phyloP scores from a whole-genome alignment of 2,329 filamentous ascomycete species.

The Claviceps monticola region DNA sequence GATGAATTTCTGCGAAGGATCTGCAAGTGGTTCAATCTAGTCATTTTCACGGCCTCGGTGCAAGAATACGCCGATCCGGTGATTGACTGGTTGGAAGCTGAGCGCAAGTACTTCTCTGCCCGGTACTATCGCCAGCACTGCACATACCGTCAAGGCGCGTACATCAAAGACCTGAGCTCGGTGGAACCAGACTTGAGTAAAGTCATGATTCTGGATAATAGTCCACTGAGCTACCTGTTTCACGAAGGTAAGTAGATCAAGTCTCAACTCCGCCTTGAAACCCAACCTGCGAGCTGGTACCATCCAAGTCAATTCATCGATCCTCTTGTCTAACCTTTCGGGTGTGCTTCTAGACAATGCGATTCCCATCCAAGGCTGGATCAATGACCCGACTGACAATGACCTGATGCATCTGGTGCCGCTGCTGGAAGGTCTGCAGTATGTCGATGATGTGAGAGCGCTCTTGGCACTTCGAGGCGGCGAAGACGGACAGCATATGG shows the following conservation, averaged over 20 bases:
- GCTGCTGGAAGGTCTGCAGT: constrained; percentile 84
- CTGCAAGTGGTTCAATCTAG: constrained; percentile 95
- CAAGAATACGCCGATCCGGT: constrained; percentile 98
- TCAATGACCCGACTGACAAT: constrained; percentile 94
- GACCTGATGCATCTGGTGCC: constrained; percentile 88
- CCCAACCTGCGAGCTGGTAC: no score
- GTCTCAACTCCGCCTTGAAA: no score
- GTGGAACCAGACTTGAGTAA: constrained; percentile 95
- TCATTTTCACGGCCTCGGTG: constrained; percentile 92
- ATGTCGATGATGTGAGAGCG: constrained; percentile 89
- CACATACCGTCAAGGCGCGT: constrained; percentile 86
- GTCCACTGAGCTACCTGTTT: constrained; percentile 94
- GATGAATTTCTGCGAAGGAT: constrained; percentile 89
- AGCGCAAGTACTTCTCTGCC: constrained; percentile 89
- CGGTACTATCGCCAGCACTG: constrained; percentile 96
- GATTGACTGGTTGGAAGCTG: constrained; percentile 95
- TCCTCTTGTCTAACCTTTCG: constrained; percentile 2
- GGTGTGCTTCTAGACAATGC: constrained; percentile 61
- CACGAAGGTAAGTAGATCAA: constrained; percentile 62
- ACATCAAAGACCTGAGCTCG: constrained; percentile 93
- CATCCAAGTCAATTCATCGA: neutral
- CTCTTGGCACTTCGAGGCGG: constrained; percentile 79
- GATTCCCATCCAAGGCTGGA: constrained; percentile 98
- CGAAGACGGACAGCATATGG: constrained; percentile 54
- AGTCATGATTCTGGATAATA: constrained; percentile 98